phyloP scores from a whole-genome alignment of 495 filamentous ascomycete species.

The Aspergillus carlsbadensis region DNA sequence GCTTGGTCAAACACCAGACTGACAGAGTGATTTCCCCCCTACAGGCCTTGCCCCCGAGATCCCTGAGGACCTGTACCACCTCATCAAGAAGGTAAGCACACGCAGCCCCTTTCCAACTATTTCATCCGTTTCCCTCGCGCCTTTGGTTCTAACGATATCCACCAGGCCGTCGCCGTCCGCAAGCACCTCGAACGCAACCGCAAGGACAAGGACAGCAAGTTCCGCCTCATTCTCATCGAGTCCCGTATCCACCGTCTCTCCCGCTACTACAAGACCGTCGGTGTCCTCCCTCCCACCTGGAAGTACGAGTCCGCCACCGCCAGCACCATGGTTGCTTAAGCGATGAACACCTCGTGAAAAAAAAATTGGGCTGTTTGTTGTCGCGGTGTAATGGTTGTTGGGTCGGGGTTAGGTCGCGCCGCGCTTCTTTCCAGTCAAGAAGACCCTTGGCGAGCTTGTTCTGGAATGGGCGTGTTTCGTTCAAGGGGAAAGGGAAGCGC shows the following conservation, averaged over 20 bases:
- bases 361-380: slow-evolving; percentile 12
- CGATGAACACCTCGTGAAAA: slow-evolving; percentile 6
- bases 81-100: slow-evolving; percentile 92
- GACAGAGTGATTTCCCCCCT: slow-evolving; percentile 81
- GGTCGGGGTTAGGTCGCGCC: slow-evolving; percentile 1
- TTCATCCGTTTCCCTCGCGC: background rate
- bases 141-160: background rate
- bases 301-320: slow-evolving; percentile 79
- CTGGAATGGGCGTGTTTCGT: background rate
- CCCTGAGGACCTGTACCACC: slow-evolving; percentile 96
- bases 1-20: slow-evolving; percentile 83
- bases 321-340: slow-evolving; percentile 55
- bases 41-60: slow-evolving; percentile 96
- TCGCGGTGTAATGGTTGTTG: background rate
- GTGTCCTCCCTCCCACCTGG: slow-evolving; percentile 97
- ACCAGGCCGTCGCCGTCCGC: slow-evolving; percentile 91
- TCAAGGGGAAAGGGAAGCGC: background rate
- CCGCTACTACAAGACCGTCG: slow-evolving; percentile 98
- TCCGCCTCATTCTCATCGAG: slow-evolving; percentile 99
- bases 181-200: slow-evolving; percentile 99
- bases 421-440: background rate
- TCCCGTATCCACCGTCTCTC: slow-evolving; percentile 98
- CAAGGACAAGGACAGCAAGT: slow-evolving; percentile 99
- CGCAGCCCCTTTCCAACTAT: background rate
- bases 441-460: background rate